A percentile compares a stretch with the other conserved stretches of the same genome.
Conservation (phyloP, 2,329 filamentous ascomycete species). For the Ramichloridium luteum region DNA sequence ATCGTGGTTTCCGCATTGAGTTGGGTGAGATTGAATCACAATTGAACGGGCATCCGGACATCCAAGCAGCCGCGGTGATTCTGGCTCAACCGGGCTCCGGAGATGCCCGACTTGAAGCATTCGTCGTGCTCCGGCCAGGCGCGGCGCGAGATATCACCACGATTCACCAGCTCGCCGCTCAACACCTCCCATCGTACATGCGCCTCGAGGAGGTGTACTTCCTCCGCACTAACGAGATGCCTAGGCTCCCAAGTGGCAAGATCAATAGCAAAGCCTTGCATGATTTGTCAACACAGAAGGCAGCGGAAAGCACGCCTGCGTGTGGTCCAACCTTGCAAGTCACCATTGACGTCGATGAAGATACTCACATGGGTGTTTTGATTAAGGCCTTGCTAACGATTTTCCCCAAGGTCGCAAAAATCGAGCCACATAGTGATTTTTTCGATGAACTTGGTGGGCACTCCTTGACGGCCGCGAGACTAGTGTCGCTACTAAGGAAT, state of each 20-base stretch:
- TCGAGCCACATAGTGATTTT: constrained; percentile 36
- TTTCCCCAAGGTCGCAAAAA: constrained; percentile 32
- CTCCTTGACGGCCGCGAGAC: constrained; percentile 50
- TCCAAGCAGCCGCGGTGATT: constrained; percentile 41
- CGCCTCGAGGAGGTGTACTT: constrained; percentile 15
- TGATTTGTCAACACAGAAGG: constrained; percentile 11
- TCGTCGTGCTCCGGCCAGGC: constrained; percentile 12
- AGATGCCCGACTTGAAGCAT: constrained; percentile 14
- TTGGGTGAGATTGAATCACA: constrained; percentile 81
- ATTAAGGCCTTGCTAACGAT: constrained; percentile 20
- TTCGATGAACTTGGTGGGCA: constrained; percentile 72
- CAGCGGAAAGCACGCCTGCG: constrained; percentile 6
- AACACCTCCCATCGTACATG: constrained; percentile 17
- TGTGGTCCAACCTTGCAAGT: no score
- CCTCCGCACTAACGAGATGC: constrained; percentile 13
- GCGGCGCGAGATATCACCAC: constrained; percentile 9
- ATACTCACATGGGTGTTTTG: no score
- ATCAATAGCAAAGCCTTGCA: constrained; percentile 17
- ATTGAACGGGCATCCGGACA: constrained; percentile 55
- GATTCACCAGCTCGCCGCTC: constrained; percentile 11
- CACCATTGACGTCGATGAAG: not conserved
- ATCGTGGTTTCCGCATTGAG: constrained; percentile 86
- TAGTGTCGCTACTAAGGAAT: constrained; percentile 14
- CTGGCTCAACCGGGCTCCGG: constrained; percentile 13
- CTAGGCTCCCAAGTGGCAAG: constrained; percentile 16